These are phyloP conservation scores for Penicillium corylophilum DNA, from an alignment of 2,329 filamentous ascomycete genomes.

Conservation along the genomic window DNA sequence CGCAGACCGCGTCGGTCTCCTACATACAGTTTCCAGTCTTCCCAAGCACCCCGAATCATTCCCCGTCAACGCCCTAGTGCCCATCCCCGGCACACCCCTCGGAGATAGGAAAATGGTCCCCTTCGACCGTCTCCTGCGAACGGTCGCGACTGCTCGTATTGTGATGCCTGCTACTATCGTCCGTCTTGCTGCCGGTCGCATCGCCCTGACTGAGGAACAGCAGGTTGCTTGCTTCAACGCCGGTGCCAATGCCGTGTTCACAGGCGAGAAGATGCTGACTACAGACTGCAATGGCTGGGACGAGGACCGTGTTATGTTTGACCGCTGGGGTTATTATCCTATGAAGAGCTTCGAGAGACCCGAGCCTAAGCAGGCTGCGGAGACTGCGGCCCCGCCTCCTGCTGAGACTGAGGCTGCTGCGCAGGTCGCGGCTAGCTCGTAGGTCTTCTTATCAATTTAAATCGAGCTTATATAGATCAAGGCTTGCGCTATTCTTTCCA, in stretches of 20 bases:
- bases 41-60: constrained; percentile 85
- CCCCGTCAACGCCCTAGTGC: constrained; percentile 86
- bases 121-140: constrained; percentile 76
- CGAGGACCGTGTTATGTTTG: constrained; percentile 81
- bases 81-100: constrained; percentile 85
- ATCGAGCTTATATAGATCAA: no score
- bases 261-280: constrained; percentile 92
- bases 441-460: constrained; percentile 1
- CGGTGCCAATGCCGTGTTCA: constrained; percentile 92
- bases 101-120: constrained; percentile 70
- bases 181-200: constrained; percentile 78
- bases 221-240: constrained; percentile 88
- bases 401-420: constrained; percentile 23
- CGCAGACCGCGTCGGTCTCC: constrained; percentile 75
- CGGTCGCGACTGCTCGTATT: constrained; percentile 78
- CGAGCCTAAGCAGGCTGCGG: constrained; percentile 4
- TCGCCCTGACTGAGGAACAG: constrained; percentile 82
- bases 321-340: constrained; percentile 74
- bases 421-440: constrained; percentile 32
- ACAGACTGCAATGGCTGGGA: constrained; percentile 91
- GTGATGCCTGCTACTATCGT: constrained; percentile 85
- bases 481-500: not conserved
- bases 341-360: constrained; percentile 63
- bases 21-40: constrained; percentile 78
- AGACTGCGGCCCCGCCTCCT: constrained; percentile 8